Evolutionary conservation across 768 basidiomycete genomes (phyloP), one percentile per base, ranked within the genome.

Genomic region (Auriscalpium vulgare): DNA sequence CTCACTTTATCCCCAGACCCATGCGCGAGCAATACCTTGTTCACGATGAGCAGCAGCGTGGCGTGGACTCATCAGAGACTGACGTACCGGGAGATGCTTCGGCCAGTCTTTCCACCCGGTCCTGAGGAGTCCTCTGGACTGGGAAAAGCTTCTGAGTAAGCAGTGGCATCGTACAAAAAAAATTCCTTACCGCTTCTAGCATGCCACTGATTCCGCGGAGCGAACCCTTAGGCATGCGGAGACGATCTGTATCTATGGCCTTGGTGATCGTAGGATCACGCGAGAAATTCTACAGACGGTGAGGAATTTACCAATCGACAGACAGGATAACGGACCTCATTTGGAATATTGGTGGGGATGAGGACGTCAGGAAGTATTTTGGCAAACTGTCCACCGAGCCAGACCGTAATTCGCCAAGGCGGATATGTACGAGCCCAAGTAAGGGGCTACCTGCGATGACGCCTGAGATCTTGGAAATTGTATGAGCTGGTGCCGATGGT

Each of bases 361-460:
- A 75, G 67, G 19, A 73, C 56, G 53, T 77, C 70, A 1, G 88
- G 88, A 1, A 74, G 48, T 14, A 88, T 3, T 4, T 60, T 55
- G 55, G 78, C 78, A 1, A 74, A 70, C 63, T 74, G 74, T 4
- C 76, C 72, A 4, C 82, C 87, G 36, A 79, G 58, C 75, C 77
- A 80, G 23, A 79, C 79, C 37, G 75, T 46, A 0, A 78, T 34
- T 58, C 77, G 81, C 1, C 75, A 67, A 2, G 82, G 80, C 0
- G 88, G 88, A 4, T n/a, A n/a, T 75, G 72, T 1, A 87, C 73
- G 65, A 87, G 82, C 3, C 70, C 71, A 51, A 92, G 74, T 23
- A 88, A 71, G 2, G 90, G 88, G 55, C 86, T 85, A 19, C 79
- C 77, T 3, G 80, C 73, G 53, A 91, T 84, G 37, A 89, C 70